Percentiles rank a stretch among this genome's conserved stretches.
Evolutionary conservation across 306 rosid species (phyloP).

Genomic region (Macrotyloma uniflorum): DNA sequence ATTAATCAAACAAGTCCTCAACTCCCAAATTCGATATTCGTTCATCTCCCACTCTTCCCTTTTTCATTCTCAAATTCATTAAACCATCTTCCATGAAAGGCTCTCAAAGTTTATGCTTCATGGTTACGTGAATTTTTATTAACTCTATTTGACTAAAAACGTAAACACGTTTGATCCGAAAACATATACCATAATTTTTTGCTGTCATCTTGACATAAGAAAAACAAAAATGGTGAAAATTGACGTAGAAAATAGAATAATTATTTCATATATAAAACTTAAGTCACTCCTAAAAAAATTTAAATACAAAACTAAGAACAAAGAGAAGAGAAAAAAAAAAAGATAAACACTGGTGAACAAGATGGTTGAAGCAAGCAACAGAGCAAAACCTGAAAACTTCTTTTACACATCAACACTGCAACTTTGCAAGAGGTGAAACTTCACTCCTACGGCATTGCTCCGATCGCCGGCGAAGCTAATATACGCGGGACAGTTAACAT

Average conservation of each 20-base stretch:
- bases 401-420: slow-evolving; percentile 68
- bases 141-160: too few relatives aligned
- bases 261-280: slow-evolving; percentile 13
- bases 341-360: not conserved
- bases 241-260: not conserved
- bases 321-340: not conserved
- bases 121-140: too few relatives aligned
- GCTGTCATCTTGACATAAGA: not conserved
- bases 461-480: slow-evolving; percentile 47
- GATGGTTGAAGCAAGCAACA: not conserved
- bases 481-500: slow-evolving; percentile 75
- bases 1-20: not conserved
- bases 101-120: too few relatives aligned
- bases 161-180: not conserved
- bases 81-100: not conserved
- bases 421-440: slow-evolving; percentile 60
- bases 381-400: slow-evolving; percentile 10
- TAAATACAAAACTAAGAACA: not conserved
- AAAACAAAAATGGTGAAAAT: not conserved
- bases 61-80: not conserved
- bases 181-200: not conserved
- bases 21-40: not conserved
- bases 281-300: not conserved
- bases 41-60: not conserved
- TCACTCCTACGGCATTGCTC: slow-evolving; percentile 38